Percentiles rank a stretch among this genome's conserved stretches.
phyloP scores from a whole-genome alignment of 2,329 filamentous ascomycete genomes.

The Xylariaceae sp. region DNA sequence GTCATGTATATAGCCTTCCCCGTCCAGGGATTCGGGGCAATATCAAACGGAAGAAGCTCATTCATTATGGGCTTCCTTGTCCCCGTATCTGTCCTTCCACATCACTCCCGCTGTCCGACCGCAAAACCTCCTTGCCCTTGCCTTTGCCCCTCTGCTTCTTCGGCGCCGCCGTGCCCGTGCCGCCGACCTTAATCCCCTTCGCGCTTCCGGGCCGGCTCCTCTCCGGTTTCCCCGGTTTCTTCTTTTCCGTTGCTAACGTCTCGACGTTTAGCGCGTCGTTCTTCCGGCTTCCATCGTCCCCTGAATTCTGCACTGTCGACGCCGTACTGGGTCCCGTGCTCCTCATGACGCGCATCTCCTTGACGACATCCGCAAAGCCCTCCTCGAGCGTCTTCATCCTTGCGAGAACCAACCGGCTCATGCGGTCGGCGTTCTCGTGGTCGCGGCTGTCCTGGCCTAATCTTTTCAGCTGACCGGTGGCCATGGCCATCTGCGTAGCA shows the following conservation, averaged over 20 bases:
- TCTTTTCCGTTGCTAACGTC: constrained; percentile 8
- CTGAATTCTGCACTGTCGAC: constrained; percentile 56
- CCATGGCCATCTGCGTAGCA: constrained; percentile 78
- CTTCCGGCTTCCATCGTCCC: constrained; percentile 43
- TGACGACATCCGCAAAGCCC: constrained; percentile 83
- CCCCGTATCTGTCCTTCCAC: constrained; percentile 34
- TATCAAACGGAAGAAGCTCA: not conserved
- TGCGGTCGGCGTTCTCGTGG: constrained; percentile 61
- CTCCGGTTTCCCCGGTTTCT: constrained; percentile 1
- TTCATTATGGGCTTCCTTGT: constrained; percentile 50
- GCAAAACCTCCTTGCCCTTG: constrained; percentile 52
- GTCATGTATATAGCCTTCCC: too few species aligned
- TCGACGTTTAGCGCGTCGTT: constrained; percentile 15
- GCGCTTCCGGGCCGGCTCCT: constrained; percentile 45
- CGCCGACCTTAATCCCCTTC: constrained; percentile 42
- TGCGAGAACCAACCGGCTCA: constrained; percentile 80
- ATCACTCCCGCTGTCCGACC: constrained; percentile 38
- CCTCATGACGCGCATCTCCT: constrained; percentile 71
- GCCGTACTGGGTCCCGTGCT: constrained; percentile 49
- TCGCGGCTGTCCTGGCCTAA: constrained; percentile 39
- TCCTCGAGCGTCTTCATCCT: constrained; percentile 93
- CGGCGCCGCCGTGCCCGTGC: constrained; percentile 23
- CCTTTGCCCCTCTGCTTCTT: constrained; percentile 42
- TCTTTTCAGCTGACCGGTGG: constrained; percentile 62
- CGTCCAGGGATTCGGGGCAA: too few species aligned